These are phyloP conservation scores for Mesembryanthemum crystallinum DNA, from an alignment of 148 eudicot species.

Conservation along the genomic window DNA sequence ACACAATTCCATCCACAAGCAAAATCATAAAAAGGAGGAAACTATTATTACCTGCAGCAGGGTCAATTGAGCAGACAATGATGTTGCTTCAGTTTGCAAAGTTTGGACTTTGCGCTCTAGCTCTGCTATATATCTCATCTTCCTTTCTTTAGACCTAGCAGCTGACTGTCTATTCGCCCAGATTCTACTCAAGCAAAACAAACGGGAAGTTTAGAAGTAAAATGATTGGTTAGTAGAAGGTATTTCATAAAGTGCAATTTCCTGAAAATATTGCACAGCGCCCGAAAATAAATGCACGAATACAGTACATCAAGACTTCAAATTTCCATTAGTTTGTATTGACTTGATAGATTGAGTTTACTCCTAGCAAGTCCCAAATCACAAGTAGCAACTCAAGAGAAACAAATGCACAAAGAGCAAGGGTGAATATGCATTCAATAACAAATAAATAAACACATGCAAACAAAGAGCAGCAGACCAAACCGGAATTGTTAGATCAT, in stretches of 20 bases:
- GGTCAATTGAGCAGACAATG: slow-evolving; percentile 70
- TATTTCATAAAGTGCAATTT: slow-evolving; percentile 1
- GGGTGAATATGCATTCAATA: neutral
- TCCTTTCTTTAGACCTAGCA: slow-evolving; percentile 89
- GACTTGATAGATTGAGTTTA: neutral
- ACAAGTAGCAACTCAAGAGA: neutral
- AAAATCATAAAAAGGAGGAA: neutral
- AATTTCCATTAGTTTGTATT: neutral
- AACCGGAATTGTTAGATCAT: neutral
- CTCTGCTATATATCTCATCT: slow-evolving; percentile 80
- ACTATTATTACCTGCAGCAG: slow-evolving; percentile 62
- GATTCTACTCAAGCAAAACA: slow-evolving; percentile 38
- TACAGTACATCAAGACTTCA: neutral
- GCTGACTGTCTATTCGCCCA: slow-evolving; percentile 91
- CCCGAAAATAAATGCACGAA: neutral
- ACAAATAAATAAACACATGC: neutral
- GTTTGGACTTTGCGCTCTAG: slow-evolving; percentile 77
- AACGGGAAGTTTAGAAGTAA: neutral
- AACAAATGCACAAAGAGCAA: neutral
- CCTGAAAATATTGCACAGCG: neutral
- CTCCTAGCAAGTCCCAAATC: neutral
- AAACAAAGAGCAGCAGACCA: neutral
- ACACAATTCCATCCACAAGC: neutral
- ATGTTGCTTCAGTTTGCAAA: slow-evolving; percentile 74
- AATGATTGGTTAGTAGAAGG: neutral